Conservation (phyloP, 306 rosid species). For the Fragaria vesca region DNA sequence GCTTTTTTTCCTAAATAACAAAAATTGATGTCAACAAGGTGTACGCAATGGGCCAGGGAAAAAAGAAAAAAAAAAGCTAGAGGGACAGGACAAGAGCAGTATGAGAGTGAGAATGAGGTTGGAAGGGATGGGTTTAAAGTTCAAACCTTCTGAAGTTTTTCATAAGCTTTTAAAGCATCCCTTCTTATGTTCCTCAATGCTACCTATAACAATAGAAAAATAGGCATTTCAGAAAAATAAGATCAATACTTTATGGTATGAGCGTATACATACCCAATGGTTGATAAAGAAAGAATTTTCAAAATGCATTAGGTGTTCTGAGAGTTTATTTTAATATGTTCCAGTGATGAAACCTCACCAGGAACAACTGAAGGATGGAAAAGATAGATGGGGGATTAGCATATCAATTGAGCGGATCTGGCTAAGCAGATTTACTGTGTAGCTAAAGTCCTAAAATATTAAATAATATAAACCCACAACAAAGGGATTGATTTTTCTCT, state of each 20-base stretch:
- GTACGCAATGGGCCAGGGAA: not conserved
- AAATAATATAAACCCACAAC: conserved; percentile 21
- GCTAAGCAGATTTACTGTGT: conserved; percentile 1
- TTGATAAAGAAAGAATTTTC: not conserved
- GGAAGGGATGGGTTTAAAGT: conserved; percentile 27
- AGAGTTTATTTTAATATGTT: not conserved
- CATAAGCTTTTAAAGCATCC: conserved; percentile 89
- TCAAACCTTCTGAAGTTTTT: conserved; percentile 93
- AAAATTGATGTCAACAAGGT: conserved; percentile 17
- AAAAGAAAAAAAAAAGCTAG: not conserved
- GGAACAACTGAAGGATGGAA: not conserved
- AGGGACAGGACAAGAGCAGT: not conserved
- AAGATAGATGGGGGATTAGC: conserved; percentile 7
- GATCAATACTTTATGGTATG: not conserved
- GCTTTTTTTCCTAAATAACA: conserved; percentile 71
- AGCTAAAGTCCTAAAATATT: not conserved
- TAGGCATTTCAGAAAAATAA: conserved; percentile 27
- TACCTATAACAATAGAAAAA: conserved; percentile 47
- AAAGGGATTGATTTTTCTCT: conserved; percentile 22
- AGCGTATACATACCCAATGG: not conserved
- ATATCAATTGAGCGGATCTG: conserved; percentile 16
- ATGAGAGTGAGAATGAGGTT: conserved; percentile 8
- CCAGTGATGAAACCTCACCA: not conserved
- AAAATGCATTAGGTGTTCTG: not conserved
- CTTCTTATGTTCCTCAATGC: conserved; percentile 96